Conservation (phyloP, 2,329 filamentous ascomycete genomes). For the Penicillium polonicum region DNA sequence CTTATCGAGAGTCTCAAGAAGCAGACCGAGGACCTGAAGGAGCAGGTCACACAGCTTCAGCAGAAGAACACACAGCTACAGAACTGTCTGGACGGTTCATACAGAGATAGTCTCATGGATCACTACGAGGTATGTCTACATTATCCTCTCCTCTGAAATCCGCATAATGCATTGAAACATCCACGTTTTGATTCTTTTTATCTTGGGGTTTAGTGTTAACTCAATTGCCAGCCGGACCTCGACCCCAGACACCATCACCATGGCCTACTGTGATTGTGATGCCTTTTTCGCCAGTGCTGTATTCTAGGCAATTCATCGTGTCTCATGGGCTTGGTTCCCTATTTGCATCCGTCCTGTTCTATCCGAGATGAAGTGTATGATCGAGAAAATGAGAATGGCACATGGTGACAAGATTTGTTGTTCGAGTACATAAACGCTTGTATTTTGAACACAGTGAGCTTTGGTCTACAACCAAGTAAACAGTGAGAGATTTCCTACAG, state of each 20-base stretch:
- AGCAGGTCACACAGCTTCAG: background rate
- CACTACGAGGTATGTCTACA: background rate
- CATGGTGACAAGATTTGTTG: background rate
- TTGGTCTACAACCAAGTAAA: background rate
- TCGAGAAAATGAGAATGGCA: background rate
- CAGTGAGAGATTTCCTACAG: background rate
- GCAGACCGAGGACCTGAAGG: conserved; percentile 5
- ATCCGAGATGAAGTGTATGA: background rate
- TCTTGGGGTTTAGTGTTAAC: background rate
- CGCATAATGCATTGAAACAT: background rate
- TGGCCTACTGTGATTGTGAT: background rate
- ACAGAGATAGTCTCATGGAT: background rate
- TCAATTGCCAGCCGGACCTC: background rate
- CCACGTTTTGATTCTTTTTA: background rate
- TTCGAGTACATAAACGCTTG: background rate
- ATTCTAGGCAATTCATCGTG: background rate
- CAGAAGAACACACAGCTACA: conserved; percentile 7
- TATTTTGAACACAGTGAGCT: background rate
- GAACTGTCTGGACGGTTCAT: background rate
- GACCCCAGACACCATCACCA: background rate
- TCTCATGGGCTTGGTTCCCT: background rate
- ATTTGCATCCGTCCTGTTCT: background rate
- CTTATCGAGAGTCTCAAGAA: conserved; percentile 13
- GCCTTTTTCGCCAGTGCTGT: background rate
- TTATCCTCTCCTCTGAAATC: background rate